Base-by-base conservation (phyloP, 805 yeast genomes). In the Saccharomycodes ludwigii region DNA sequence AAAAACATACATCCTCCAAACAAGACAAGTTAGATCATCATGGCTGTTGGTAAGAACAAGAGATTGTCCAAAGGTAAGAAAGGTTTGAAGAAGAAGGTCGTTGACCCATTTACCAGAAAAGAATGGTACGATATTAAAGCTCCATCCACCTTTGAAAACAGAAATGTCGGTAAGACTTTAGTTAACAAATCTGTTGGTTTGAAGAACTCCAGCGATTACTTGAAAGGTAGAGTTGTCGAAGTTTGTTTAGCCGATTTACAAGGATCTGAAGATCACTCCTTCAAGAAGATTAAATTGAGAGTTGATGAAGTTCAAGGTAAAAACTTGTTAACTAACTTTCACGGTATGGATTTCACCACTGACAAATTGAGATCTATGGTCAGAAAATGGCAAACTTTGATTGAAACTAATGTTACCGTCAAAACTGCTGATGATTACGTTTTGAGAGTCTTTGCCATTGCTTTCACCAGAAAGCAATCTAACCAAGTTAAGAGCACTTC, bases 101-200 rank as follows among this genome's bases (percentile, higher is more conserved):
- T 85, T 53, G 98, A 88, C 76, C 97, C 97, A 63, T 88, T 88
- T 91, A 74, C 95, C 78, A 85, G 86, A 70, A 88, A 88, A 73
- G 97, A 86, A 58, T 88, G 97, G 97, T 86, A 72, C 67, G 94
- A 82, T 67, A 83, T 86, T 71, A 85, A 86, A 74, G 97, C 97
- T 50, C 97, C 97, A 61, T 78, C 96, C 57, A 85, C 95, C 56
- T 88, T 86, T 59, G 96, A 86, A 70, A 84, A 83, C 81, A 86
- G 95, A 72, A 83, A 82, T 58, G 96, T 85, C 61, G 97, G 97
- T 68, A 86, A 88, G 77, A 88, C 97, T 55, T 73, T 88, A 59
- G 93, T 88, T 66, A 88, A 88, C 94, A 88, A 83, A 66, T 81
- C 95, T 42, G 82, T 95, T 55, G 97, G 97, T 82, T 75, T 88